Conservation (phyloP, 2,329 filamentous ascomycete species). For the Fusarium euwallaceae region DNA sequence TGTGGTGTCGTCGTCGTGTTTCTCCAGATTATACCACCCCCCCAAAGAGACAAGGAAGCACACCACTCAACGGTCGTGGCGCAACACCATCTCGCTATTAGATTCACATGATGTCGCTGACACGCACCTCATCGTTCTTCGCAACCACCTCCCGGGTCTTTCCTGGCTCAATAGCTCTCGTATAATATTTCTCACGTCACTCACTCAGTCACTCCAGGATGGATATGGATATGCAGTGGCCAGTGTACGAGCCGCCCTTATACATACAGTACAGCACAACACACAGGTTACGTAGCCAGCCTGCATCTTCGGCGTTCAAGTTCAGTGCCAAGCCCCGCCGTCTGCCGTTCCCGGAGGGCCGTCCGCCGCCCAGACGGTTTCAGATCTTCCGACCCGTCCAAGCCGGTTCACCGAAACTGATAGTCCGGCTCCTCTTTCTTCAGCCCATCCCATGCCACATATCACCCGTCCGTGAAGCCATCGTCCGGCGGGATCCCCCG, state of each 20-base stretch:
- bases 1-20: neutral
- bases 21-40: neutral
- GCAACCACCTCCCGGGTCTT: conserved; percentile 1
- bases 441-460: neutral
- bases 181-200: conserved; percentile 32
- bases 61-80: conserved; percentile 32
- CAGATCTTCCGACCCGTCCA: conserved; percentile 19
- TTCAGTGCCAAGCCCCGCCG: conserved; percentile 12
- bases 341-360: conserved; percentile 5
- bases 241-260: neutral
- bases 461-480: neutral
- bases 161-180: conserved; percentile 2
- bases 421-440: conserved; percentile 2
- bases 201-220: conserved; percentile 15
- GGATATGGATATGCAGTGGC: neutral
- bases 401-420: conserved; percentile 5
- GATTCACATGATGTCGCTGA: conserved; percentile 40
- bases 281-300: conserved; percentile 16
- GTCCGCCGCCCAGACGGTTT: conserved; percentile 21
- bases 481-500: neutral
- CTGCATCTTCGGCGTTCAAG: conserved; percentile 12
- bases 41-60: neutral
- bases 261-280: neutral
- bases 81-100: conserved; percentile 31
- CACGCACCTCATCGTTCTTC: conserved; percentile 33